phyloP scores from a whole-genome alignment of 2,329 filamentous ascomycete species.

The Metarhizium anisopliae region DNA sequence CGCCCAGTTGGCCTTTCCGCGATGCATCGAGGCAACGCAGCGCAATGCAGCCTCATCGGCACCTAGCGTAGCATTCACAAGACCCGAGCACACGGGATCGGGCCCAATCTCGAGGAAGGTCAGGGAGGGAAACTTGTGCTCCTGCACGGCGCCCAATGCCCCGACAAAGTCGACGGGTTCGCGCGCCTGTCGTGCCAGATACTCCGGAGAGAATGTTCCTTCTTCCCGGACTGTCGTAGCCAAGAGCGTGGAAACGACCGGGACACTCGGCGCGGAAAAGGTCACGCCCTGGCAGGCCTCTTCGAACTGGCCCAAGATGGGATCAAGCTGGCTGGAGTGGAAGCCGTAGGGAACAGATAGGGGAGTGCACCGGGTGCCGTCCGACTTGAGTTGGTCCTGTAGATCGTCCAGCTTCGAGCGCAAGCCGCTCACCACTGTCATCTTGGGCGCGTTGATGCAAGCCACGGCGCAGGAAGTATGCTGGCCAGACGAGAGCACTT shows the following conservation, averaged over 20 bases:
- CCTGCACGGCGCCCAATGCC: neutral
- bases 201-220: neutral
- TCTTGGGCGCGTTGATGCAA: neutral
- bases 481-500: neutral
- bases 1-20: neutral
- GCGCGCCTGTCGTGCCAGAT: neutral
- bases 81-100: neutral
- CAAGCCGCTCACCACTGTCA: neutral
- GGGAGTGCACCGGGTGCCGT: neutral
- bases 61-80: neutral
- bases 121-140: neutral
- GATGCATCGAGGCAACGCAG: neutral
- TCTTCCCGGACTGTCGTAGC: neutral
- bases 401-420: neutral
- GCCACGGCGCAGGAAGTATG: neutral
- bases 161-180: neutral
- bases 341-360: neutral
- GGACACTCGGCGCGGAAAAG: neutral
- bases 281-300: neutral
- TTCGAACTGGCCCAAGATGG: neutral
- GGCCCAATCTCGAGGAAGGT: neutral
- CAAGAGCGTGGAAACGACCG: neutral
- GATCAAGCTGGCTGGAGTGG: neutral
- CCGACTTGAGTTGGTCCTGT: neutral
- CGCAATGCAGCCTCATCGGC: neutral